Evolutionary conservation across 176 grass and related monocot genomes (phyloP).

Genomic region (Triticum aestivum): IWGSC_CS_RefSeq_v2.1 NC_057800.1:644911781-644912280

Average conservation of each 20-base stretch:
- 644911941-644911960: background rate
- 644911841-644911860: background rate
- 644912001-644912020: background rate
- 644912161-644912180: background rate
- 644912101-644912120: background rate
- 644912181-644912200: background rate
- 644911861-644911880: background rate
- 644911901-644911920: background rate
- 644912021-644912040: background rate
- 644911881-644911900: background rate
- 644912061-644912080: no score
- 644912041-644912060: background rate
- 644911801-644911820: background rate
- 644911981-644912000: background rate
- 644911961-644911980: background rate
- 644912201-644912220: background rate
- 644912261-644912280: no score
- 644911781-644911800: background rate
- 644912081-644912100: no score
- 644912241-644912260: no score
- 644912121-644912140: background rate
- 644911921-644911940: background rate
- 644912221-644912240: no score
- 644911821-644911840: background rate
- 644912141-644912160: background rate